Conservation (phyloP, 352 stramenopile genomes). For the Stephanocyclus meneghinianus region DNA sequence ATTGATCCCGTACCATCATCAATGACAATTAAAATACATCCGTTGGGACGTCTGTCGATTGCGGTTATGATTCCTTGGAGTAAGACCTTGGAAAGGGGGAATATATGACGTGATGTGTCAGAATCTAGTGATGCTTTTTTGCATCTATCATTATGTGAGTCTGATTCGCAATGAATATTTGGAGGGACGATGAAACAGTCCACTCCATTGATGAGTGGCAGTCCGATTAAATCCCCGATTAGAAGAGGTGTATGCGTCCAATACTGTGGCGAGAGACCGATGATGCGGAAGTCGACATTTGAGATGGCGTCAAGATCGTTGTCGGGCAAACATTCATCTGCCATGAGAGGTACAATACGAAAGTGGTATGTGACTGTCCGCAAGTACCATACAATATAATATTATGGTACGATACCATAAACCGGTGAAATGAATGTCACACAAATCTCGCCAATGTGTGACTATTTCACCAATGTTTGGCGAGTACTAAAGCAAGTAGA, state of each 20-base stretch:
- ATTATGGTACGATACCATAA: too few relatives aligned
- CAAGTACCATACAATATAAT: too few relatives aligned
- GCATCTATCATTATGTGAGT: background rate
- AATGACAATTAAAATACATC: conserved; percentile 42
- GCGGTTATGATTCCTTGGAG: conserved; percentile 39
- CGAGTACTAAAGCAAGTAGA: too few relatives aligned
- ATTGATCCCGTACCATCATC: conserved; percentile 57
- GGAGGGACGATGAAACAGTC: conserved; percentile 43
- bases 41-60: conserved; percentile 48
- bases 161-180: background rate
- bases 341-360: too few relatives aligned
- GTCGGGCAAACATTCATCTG: too few relatives aligned
- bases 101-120: conserved; percentile 24
- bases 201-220: conserved; percentile 56
- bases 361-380: too few relatives aligned
- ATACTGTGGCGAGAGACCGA: conserved; percentile 57
- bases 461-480: too few relatives aligned
- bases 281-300: conserved; percentile 47
- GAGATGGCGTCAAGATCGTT: conserved; percentile 8
- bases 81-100: conserved; percentile 46
- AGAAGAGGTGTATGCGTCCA: conserved; percentile 51
- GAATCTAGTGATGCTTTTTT: background rate
- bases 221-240: conserved; percentile 42
- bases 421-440: too few relatives aligned
- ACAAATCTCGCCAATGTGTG: too few relatives aligned